Evolutionary conservation across 768 basidiomycete genomes (phyloP), one percentile per base, ranked within the genome.

Genomic region (Mycena rebaudengoi): DNA sequence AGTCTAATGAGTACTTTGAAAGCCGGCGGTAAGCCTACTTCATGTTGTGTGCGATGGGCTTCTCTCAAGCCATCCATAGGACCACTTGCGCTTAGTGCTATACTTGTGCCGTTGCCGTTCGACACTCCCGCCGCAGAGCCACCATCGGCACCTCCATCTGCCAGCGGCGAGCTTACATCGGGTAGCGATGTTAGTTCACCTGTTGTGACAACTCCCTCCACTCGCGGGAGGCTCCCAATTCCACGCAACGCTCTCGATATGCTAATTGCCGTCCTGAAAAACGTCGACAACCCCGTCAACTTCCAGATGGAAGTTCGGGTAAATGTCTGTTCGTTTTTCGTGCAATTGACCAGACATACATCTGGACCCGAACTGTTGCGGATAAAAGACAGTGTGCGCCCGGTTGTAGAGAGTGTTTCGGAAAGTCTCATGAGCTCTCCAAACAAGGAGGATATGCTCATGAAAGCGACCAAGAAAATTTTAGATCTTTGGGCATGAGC

Each of bases 261-360:
- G 80, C 83, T 95, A 54, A 76, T 87, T 45, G 80, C 79, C 41
- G 86, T 89, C 52, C 76, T 96, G 64, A 82, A 81, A 46, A 89
- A 89, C 65, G 75, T 82, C 62, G 81, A 87, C 66, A 83, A 84
- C 66, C 80, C 85, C 0, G 78, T 79, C 62, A 79, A 85, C 63
- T 89, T 88, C 70, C 90, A 90, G n/a, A 77, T 86, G 20, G 94
- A 95, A 78, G 86, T 95, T 60, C 86, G 92, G 46, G 80, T 86
- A 26, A 95, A 95, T 69, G 85, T 88, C 18, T 94, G 92, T 72
- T 85, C 89, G 7, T 82, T 95, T 62, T 76, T 95, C 26, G 80
- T 85, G 39, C 89, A 92, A 66, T 71, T 92, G 20, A 84, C 84
- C 32, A 84, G 83, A 67, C 82, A 88, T 69, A 76, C 80, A 4